Percentiles rank a stretch among this genome's conserved stretches.
These are phyloP conservation scores for Gracilaria caudata DNA, from an alignment of 23 red algal genomes.

Conservation along the genomic window DNA sequence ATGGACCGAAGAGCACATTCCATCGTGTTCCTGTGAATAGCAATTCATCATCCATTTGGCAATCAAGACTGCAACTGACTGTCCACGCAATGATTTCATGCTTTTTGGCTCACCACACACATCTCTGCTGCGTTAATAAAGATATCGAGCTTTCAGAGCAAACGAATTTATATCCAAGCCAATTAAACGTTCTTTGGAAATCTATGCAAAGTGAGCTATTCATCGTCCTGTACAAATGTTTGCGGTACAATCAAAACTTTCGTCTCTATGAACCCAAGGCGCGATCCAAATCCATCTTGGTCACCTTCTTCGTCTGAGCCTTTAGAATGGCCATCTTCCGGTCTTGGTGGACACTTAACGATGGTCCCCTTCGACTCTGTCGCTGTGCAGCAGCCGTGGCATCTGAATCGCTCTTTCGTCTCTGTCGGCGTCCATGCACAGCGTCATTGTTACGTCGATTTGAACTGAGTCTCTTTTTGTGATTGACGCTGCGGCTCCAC, in stretches of 20 bases:
- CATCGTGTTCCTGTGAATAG: no score
- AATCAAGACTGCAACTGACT: not conserved
- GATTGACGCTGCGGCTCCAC: conserved; percentile 42
- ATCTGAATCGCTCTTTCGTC: conserved; percentile 11
- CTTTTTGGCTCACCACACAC: not conserved
- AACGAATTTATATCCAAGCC: not conserved
- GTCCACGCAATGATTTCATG: not conserved
- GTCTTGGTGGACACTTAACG: conserved; percentile 19
- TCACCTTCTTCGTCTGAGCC: conserved; percentile 44
- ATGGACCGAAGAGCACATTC: no score
- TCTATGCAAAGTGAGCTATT: not conserved
- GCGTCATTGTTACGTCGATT: not conserved
- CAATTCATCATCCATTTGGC: no score
- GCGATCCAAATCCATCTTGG: conserved; percentile 44
- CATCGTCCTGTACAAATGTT: conserved; percentile 3
- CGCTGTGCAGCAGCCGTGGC: not conserved
- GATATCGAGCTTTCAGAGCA: not conserved
- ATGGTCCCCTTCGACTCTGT: conserved; percentile 11
- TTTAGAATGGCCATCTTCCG: conserved; percentile 49
- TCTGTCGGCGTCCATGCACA: not conserved
- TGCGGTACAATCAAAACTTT: not conserved
- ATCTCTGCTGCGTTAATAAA: not conserved
- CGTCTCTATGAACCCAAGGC: conserved; percentile 33
- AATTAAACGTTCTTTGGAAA: not conserved
- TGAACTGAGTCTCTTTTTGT: conserved; percentile 9